Evolutionary conservation across 495 filamentous ascomycete genomes (phyloP).

Genomic region (Collariella sp.): DNA sequence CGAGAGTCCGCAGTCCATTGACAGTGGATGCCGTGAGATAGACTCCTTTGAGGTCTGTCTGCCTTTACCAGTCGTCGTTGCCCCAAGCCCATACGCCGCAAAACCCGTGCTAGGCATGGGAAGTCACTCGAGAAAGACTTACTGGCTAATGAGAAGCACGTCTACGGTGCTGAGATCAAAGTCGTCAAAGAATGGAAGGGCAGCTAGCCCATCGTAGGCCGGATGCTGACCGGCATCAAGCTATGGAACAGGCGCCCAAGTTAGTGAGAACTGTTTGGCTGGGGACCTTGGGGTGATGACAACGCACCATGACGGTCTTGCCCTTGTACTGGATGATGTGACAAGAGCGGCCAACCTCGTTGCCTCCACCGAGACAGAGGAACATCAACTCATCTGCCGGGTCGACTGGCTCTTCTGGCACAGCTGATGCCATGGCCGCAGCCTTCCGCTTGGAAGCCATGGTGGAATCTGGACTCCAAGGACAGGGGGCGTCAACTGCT

Average conservation of each 20-base stretch:
- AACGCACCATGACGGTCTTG: slow-evolving; percentile 90
- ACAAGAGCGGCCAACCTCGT: slow-evolving; percentile 94
- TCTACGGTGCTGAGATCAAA: slow-evolving; percentile 97
- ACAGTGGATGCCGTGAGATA: not conserved
- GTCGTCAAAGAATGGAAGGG: slow-evolving; percentile 94
- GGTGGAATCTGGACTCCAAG: slow-evolving; percentile 1
- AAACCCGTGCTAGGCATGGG: slow-evolving; percentile 9
- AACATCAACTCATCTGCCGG: slow-evolving; percentile 86
- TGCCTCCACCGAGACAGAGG: slow-evolving; percentile 86
- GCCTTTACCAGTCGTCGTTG: slow-evolving; percentile 16
- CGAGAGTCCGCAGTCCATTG: not conserved
- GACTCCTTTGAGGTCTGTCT: slow-evolving; percentile 4
- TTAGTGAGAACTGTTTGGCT: slow-evolving; percentile 8
- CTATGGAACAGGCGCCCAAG: slow-evolving; percentile 34
- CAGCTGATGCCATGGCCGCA: slow-evolving; percentile 50
- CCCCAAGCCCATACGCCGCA: slow-evolving; percentile 17
- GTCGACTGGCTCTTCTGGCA: slow-evolving; percentile 61
- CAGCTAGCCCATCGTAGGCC: slow-evolving; percentile 89
- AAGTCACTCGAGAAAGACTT: slow-evolving; percentile 38
- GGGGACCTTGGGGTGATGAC: not conserved
- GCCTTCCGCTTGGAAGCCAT: slow-evolving; percentile 76
- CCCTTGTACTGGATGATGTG: slow-evolving; percentile 98
- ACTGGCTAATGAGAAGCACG: slow-evolving; percentile 96
- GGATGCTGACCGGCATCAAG: slow-evolving; percentile 96
- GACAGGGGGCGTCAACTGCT: not conserved